Evolutionary conservation across 2,329 filamentous ascomycete species (phyloP), one percentile per base, ranked within the genome.

Genomic region (Neonectria faginata): DNA sequence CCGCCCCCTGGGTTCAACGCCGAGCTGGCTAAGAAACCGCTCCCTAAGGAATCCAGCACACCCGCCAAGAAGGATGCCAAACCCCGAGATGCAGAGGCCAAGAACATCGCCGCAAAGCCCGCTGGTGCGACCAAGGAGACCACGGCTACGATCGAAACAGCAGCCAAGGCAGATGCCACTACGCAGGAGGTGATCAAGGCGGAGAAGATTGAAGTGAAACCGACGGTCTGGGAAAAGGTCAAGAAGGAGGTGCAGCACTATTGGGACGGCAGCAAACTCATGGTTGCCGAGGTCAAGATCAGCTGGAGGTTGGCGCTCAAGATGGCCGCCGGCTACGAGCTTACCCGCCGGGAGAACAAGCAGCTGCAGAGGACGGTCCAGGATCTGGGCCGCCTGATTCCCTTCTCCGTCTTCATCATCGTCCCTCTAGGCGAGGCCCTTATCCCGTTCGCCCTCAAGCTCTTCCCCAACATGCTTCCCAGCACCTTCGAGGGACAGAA

Each of bases 311-410:
- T 99, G 70, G 96, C 94, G 6, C 80, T 97, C 79, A 98, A 97
- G 84, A 99, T 99, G 96, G 94, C 94, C 14, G 94, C 93, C 64
- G 96, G 96, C 8, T 99, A 99, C 81, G 96, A 99, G 80, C 88
- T 99, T 69, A 97, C 92, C 64, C 90, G 96, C 68, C 89, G 96
- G 82, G 96, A 99, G 83, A 89, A 96, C 81, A 89, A 94, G 76
- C 96, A 98, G 86, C 85, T 99, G 61, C 90, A 92, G 83, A 89
- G 96, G 75, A 99, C 96, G 11, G 93, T 97, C 16, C 93, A 97
- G 80, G 96, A 99, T 82, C 86, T 99, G 51, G 94, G 89, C 36
- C 94, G 96, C 16, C 83, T 99, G 64, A 92, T 99, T 14, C 96
- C 96, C 16, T 99, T 99, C 80, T 97, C 94, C 8, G 92, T 97